Conservation (phyloP, 108 stramenopile species). For the Mediolabrus comicus region DNA sequence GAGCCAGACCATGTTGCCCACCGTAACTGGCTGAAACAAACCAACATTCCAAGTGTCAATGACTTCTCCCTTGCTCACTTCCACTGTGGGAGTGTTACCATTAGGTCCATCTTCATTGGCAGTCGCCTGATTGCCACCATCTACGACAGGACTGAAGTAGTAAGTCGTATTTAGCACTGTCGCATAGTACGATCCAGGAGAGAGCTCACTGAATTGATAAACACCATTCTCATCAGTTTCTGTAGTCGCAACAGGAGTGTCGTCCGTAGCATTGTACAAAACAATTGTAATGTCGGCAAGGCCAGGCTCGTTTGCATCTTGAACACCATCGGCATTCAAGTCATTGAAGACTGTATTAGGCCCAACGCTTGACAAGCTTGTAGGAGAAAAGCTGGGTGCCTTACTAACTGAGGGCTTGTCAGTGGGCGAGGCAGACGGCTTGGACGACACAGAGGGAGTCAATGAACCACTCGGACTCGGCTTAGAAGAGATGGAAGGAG, state of each 20-base stretch:
- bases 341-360: constrained; percentile 21
- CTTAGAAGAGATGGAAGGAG: constrained; percentile 8
- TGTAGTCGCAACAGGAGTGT: background rate
- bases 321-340: constrained; percentile 18
- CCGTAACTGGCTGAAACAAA: constrained; percentile 16
- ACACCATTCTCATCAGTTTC: constrained; percentile 6
- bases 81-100: constrained; percentile 14
- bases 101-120: constrained; percentile 1
- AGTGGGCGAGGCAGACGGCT: constrained; percentile 30
- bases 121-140: constrained; percentile 10
- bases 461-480: background rate
- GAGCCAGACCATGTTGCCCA: constrained; percentile 25
- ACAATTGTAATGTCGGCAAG: background rate
- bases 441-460: constrained; percentile 9
- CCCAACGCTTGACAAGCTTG: constrained; percentile 6
- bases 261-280: constrained; percentile 10
- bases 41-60: constrained; percentile 23
- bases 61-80: constrained; percentile 5
- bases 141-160: constrained; percentile 14
- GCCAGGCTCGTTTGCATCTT: constrained; percentile 10
- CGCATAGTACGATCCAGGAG: constrained; percentile 10
- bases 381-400: constrained; percentile 5
- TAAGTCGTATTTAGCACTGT: constrained; percentile 5
- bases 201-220: constrained; percentile 14
- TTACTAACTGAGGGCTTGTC: background rate